Base-by-base conservation (phyloP, 176 grass and related monocot genomes). In the Miscanthus lutarioriparius region DNA sequence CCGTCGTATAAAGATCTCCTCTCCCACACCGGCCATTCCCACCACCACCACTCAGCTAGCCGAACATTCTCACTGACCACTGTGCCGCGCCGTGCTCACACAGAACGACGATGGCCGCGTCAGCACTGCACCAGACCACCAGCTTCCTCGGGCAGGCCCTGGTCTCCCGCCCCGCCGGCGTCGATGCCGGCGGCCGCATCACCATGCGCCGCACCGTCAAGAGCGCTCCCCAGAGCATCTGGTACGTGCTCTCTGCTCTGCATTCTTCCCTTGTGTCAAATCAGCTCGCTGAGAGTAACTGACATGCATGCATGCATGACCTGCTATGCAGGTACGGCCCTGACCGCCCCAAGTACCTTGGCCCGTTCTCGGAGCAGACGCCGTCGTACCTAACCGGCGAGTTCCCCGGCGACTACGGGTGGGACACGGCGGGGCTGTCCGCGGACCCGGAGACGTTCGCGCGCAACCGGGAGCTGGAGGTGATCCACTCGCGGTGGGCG, bases 351-450 rank as follows among this genome's bases (percentile, higher is more conserved):
- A 94, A 94, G 88, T 97, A 94, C 86, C 87, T 97, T 4, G 95
- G 95, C 61, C 95, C 95, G 3, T 94, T 97, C 92, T 97, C 95
- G 0, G 95, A 91, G 35, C 90, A 97, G 84, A 94, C 95, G 1
- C 95, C 95, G 10, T 91, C 92, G 8, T 97, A 97, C 82, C 80
- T 97, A 20, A 97, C 83, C 12, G 95, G 95, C 17, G 95, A 97
- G 80, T 97, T 94, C 53, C 92, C 95, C 19, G 95, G 95, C 0
- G 95, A 97, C 71, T 97, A 97, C 63, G 95, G 95, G 1, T 97
- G 95, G 95, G 95, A 97, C 84, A 97, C 95, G 0, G 95, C 95
- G 0, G 95, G 95, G 3, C 76, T 97, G 1, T 97, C 95, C 0
- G 95, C 95, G 0, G 95, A 97, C 82, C 95, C 95, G 0, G 95